Percentiles rank a stretch among this genome's conserved stretches.
phyloP scores from a whole-genome alignment of 345 rosid species.

The Populus alba region DNA sequence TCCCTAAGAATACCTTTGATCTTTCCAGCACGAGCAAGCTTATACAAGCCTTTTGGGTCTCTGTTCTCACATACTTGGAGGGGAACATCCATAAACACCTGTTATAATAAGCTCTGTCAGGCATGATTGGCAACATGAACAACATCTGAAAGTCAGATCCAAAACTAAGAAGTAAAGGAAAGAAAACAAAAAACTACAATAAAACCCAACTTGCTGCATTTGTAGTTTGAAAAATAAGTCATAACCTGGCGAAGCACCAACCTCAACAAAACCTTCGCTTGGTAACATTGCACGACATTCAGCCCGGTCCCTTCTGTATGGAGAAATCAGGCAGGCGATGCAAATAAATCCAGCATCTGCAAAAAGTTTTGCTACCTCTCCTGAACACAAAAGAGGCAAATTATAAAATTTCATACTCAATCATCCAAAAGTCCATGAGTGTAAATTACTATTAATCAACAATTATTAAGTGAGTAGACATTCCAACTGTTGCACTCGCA shows the following conservation, averaged over 20 bases:
- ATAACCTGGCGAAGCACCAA: not conserved
- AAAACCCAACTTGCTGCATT: not conserved
- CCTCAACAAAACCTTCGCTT: constrained; percentile 26
- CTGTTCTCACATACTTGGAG: constrained; percentile 29
- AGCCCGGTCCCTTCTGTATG: constrained; percentile 23
- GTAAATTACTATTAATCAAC: not conserved
- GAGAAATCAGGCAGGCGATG: constrained; percentile 30
- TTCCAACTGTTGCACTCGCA: not conserved
- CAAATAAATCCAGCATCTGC: constrained; percentile 23
- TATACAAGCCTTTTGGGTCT: constrained; percentile 34
- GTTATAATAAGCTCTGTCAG: not conserved
- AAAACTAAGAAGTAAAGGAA: not conserved
- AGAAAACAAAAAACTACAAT: not conserved
- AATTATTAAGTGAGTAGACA: not conserved
- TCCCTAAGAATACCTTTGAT: constrained; percentile 19
- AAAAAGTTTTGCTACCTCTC: constrained; percentile 26
- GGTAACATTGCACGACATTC: constrained; percentile 24
- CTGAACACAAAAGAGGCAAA: not conserved
- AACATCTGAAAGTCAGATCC: not conserved
- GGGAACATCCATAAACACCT: constrained; percentile 38
- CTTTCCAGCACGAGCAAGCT: constrained; percentile 33
- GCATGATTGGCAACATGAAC: not conserved
- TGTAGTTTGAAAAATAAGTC: not conserved
- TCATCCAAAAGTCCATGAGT: not conserved
- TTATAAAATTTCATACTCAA: not conserved